Evolutionary conservation across 2,329 filamentous ascomycete species (phyloP).

Genomic region (Paradendryphiella salina): DNA sequence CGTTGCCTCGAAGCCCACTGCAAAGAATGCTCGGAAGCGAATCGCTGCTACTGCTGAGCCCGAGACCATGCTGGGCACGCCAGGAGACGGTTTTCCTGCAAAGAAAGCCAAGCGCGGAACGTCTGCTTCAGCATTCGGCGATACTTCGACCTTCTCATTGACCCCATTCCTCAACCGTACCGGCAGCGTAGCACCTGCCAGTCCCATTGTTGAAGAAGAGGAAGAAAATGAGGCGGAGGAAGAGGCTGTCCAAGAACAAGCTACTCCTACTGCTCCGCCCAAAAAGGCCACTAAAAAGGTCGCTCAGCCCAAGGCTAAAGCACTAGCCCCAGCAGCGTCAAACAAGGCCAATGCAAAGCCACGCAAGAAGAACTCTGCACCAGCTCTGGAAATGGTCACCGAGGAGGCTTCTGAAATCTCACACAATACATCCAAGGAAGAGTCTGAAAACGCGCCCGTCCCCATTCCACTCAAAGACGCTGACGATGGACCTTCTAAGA

Average conservation of each 20-base stretch:
- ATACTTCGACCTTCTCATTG: slow-evolving; percentile 91
- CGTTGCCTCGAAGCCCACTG: slow-evolving; percentile 38
- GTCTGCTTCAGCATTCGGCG: slow-evolving; percentile 64
- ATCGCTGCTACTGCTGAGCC: slow-evolving; percentile 51
- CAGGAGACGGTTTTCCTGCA: slow-evolving; percentile 51
- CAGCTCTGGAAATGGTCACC: slow-evolving; percentile 50
- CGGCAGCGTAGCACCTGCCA: slow-evolving; percentile 59
- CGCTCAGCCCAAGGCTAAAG: slow-evolving; percentile 44
- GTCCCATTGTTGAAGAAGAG: slow-evolving; percentile 45
- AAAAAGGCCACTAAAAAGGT: slow-evolving; percentile 37
- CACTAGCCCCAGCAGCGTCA: slow-evolving; percentile 50
- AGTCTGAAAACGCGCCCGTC: slow-evolving; percentile 45
- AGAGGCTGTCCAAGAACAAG: slow-evolving; percentile 30
- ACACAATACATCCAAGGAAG: slow-evolving; percentile 40
- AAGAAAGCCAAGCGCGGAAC: slow-evolving; percentile 56
- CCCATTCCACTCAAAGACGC: slow-evolving; percentile 43
- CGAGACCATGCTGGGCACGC: slow-evolving; percentile 55
- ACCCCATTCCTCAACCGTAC: slow-evolving; percentile 88
- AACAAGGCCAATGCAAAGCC: slow-evolving; percentile 52
- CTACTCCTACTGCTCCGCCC: slow-evolving; percentile 36
- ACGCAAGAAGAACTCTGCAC: slow-evolving; percentile 45
- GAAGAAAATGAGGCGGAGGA: slow-evolving; percentile 28
- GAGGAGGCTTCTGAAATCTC: slow-evolving; percentile 47
- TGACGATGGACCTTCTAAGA: slow-evolving; percentile 36
- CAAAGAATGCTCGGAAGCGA: slow-evolving; percentile 50